Evolutionary conservation across 305 asterid species (phyloP), one percentile per base, ranked within the genome.

Genomic region (Fraxinus nigra): DNA sequence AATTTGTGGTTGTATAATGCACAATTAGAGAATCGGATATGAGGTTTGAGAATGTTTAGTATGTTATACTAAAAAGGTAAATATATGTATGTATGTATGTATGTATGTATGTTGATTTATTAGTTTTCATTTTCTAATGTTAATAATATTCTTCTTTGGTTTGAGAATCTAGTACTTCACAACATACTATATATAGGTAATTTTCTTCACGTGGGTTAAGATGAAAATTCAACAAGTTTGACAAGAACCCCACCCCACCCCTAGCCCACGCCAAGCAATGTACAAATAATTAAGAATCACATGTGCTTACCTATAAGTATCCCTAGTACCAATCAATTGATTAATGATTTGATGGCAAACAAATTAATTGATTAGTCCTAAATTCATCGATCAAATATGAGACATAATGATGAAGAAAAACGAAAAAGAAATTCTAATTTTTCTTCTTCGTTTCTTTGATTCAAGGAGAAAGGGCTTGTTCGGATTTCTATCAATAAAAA

Each of bases 121-220:
- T 24, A 4, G 56, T 76, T 46, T 28, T 14, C 35, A 2, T 70
- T 6, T 67, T 24, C 18, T 10, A 22, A 76, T 26, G 30, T 22
- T 54, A 43, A 46, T 13, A 28, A 22, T 59, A 43, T 26, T 13
- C 38, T 67, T 65, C 8, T 6, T 59, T 65, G 0, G 34, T 13
- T 24, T 8, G 34, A 65, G 73, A 65, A 65, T 65, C 73, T 65
- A 65, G 34, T 65, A 65, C 35, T 26, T 24, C 73, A 24, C 3
- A 65, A 3, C 73, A 1, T 65, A 38, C 59, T 65, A 75, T 4
- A 38, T 33, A 76, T 85, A 82, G 89, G 85, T 80, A 80, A 80
- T 18, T 78, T 63, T 34, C 78, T 72, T 82, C 86, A 84, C 87
- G 84, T 84, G 87, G 82, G 85, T 65, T 82, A 65, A 72, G 78